Percentiles rank a stretch among this genome's conserved stretches.
Conservation (phyloP, 257 asterid species). For the Solanum arcanum region DNA sequence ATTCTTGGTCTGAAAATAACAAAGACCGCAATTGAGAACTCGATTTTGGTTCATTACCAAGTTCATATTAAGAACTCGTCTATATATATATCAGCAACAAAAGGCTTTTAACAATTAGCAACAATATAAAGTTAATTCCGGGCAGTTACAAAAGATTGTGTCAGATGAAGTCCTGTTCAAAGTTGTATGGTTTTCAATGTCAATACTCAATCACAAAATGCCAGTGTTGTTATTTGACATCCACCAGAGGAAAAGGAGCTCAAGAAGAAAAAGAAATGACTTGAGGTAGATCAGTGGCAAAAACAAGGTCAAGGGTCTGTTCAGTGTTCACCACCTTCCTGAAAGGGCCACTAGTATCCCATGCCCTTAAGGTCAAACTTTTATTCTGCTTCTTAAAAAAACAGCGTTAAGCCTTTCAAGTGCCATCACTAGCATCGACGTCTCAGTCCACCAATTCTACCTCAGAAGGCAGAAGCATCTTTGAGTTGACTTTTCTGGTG, state of each 20-base stretch:
- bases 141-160: background rate
- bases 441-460: background rate
- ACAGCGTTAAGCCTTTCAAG: background rate
- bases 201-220: background rate
- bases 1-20: background rate
- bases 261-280: background rate
- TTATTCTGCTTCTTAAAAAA: background rate
- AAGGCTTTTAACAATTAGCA: background rate
- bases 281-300: background rate
- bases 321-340: background rate
- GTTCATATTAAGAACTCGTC: background rate
- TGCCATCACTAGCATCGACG: background rate
- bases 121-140: background rate
- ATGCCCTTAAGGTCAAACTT: background rate
- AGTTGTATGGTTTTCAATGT: background rate
- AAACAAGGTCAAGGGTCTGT: background rate
- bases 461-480: background rate
- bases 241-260: background rate
- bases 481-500: background rate
- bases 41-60: background rate
- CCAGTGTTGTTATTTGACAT: background rate
- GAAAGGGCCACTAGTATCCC: background rate
- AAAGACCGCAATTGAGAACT: background rate
- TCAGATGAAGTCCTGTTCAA: background rate
- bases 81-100: background rate